A percentile compares a stretch with the other conserved stretches of the same genome.
Evolutionary conservation across 768 basidiomycete species (phyloP).

Genomic region (Tylopilus cervinicoccineus): DNA sequence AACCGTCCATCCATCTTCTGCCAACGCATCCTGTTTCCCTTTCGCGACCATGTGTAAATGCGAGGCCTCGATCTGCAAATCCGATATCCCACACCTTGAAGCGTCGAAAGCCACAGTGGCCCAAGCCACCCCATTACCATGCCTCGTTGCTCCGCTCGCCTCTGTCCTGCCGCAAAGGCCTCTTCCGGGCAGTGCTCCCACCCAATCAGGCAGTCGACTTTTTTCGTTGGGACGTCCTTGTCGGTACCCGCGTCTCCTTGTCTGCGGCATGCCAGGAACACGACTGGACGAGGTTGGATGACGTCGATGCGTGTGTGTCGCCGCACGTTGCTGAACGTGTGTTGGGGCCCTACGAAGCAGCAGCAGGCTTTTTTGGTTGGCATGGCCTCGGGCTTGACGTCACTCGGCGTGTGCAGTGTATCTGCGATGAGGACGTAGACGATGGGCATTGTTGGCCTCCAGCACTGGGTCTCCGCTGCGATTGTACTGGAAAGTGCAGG

Average conservation of each 20-base stretch:
- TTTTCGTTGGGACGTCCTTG: constrained; percentile 21
- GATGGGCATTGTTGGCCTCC: not conserved
- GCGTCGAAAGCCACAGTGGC: constrained; percentile 15
- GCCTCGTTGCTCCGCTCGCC: constrained; percentile 26
- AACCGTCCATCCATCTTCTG: not conserved
- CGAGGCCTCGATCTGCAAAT: constrained; percentile 7
- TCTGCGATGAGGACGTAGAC: not conserved
- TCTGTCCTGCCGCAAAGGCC: constrained; percentile 23
- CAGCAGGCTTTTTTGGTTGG: constrained; percentile 29
- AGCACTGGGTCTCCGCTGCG: not conserved
- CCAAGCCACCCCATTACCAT: constrained; percentile 29
- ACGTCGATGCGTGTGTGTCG: not conserved
- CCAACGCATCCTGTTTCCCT: constrained; percentile 1
- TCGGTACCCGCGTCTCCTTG: not conserved
- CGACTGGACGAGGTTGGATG: not conserved
- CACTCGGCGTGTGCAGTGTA: not conserved
- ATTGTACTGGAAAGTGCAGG: not conserved
- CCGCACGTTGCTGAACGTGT: constrained; percentile 19
- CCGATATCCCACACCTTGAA: constrained; percentile 5
- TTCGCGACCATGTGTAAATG: constrained; percentile 1
- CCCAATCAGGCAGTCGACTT: constrained; percentile 23
- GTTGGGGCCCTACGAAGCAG: constrained; percentile 24
- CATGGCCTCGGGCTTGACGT: constrained; percentile 19
- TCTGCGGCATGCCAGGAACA: not conserved
- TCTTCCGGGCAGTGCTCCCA: constrained; percentile 20